Base-by-base conservation (phyloP, 164 flowering plant genomes). In the Pachysandra terminalis region DNA sequence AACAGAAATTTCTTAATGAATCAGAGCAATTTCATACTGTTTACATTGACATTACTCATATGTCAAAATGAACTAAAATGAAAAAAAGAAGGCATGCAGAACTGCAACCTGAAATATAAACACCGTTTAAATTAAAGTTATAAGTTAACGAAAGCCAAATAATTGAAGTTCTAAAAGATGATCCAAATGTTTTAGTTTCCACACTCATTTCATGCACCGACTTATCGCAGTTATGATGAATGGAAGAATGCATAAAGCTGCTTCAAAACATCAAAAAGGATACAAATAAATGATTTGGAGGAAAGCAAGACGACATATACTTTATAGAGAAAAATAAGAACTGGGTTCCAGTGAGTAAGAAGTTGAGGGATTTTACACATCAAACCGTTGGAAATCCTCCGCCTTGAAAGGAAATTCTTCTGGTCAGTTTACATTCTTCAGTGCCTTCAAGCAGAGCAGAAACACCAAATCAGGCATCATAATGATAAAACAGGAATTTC, bases 341-440 rank as follows among this genome's bases (percentile, higher is more conserved):
- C 35, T 17, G 17, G n/a, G 61, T 15, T 32, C 37, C 67, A 41
- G 14, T 0, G 63, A 21, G 40, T 16, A 69, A 59, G 28, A 37
- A 71, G 73, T 16, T 32, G 63, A n/a, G 72, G 69, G 79, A 7
- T 25, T 41, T 63, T 85, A 90, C 98, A 89, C 96, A 71, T 93
- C 97, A 79, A 80, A 91, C 7, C 96, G 89, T 76, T 85, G 90
- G 67, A 93, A 93, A 78, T 93, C 96, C 77, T 93, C 97, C 2
- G 81, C 88, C 78, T 85, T 88, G 81, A 86, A 91, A 4, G 98
- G 96, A 78, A 91, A 87, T 55, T 89, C 83, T 77, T 85, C 90
- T 4, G 96, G 96, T 97, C 98, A 91, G 32, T 93, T 86, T 69
- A 85, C 89, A 79, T 93, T 87, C 83, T 84, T 85, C 80, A 93